These are phyloP conservation scores for Beauveria caledonica DNA, from an alignment of 2,329 filamentous ascomycete species.

Conservation along the genomic window DNA sequence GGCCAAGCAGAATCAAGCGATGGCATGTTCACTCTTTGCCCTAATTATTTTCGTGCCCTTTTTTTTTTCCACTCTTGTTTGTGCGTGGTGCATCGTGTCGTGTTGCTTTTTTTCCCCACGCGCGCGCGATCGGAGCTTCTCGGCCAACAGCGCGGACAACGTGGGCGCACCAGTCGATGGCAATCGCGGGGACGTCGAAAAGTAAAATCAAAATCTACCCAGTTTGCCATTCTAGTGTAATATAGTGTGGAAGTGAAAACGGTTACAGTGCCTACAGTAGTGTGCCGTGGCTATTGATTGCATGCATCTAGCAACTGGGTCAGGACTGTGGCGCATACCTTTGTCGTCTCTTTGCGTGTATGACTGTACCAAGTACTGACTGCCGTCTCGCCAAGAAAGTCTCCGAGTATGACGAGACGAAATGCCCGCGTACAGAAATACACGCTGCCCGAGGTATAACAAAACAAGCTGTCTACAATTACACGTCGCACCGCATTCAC, in stretches of 20 bases:
- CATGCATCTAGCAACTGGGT: background rate
- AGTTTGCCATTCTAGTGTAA: background rate
- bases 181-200: background rate
- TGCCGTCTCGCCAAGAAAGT: background rate
- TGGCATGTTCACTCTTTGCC: background rate
- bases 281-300: background rate
- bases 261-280: slow-evolving; percentile 12
- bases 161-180: slow-evolving; percentile 14
- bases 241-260: background rate
- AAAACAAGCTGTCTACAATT: background rate
- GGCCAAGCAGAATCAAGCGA: background rate
- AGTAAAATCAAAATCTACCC: background rate
- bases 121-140: slow-evolving; percentile 15
- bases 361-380: background rate
- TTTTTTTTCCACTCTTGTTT: background rate
- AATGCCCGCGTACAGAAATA: too few species aligned
- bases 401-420: background rate
- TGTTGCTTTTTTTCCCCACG: background rate
- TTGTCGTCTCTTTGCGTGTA: too few species aligned
- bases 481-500: background rate
- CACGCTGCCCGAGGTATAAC: background rate
- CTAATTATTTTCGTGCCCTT: slow-evolving; percentile 6
- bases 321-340: background rate
- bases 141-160: slow-evolving; percentile 19
- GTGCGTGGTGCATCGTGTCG: background rate